Evolutionary conservation across 2,329 filamentous ascomycete species (phyloP), one percentile per base, ranked within the genome.

Genomic region (Bipolaris zeicola): DNA sequence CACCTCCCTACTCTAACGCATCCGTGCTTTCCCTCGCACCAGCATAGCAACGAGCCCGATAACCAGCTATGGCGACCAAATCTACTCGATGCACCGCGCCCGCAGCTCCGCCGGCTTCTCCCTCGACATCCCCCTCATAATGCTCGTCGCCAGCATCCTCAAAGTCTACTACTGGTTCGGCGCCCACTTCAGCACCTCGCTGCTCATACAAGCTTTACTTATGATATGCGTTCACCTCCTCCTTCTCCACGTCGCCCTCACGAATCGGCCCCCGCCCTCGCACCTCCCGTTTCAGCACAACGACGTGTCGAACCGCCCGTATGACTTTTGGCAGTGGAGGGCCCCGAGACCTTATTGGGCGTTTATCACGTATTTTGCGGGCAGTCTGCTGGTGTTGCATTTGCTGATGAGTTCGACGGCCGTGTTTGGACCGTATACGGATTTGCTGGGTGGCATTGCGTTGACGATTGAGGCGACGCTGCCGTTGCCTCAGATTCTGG

Each of bases 301-400:
- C 55, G 73, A 61, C 69, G 72, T 60, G 68, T 70, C 76, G 52
- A 81, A 80, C 58, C 81, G 90, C 22, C 90, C 90, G 0, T 93
- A 87, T 71, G 84, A 87, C 68, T 94, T 94, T 74, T 94, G 91
- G 91, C 89, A 91, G 75, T 94, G 91, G 91, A 83, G 86, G 54
- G 85, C 85, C 18, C 82, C 87, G 5, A 87, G 87, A 66, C 89
- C 89, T 79, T 93, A 94, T 78, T 96, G 91, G 91, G 82, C 88
- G 54, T 92, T 92, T 69, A 72, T 95, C 26, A 77, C 86, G 39
- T 91, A 89, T 77, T 83, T 92, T 60, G 83, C 87, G 60, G 80
- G 82, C 57, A 77, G 76, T 16, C 81, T 94, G 45, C 76, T 86
- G 24, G 79, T 83, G 5, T 78, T 88, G 65, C 89, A 94, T 68